Evolutionary conservation across 163 green algal species (phyloP).

Genomic region (Scenedesmus sp.): DNA sequence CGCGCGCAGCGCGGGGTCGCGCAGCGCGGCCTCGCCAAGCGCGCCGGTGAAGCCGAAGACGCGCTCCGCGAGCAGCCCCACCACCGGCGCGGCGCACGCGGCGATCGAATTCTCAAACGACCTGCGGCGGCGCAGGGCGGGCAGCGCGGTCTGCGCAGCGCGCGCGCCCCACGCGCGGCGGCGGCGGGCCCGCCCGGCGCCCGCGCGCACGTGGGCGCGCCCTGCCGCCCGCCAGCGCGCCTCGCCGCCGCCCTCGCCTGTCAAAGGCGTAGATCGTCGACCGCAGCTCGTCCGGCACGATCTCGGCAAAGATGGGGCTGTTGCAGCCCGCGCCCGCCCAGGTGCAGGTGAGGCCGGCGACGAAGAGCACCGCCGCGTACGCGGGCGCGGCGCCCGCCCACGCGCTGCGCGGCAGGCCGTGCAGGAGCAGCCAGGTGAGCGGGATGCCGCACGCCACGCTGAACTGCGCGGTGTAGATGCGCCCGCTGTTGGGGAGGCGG

Average conservation of each 20-base stretch:
- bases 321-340: constrained; percentile 74
- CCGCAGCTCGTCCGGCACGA: constrained; percentile 82
- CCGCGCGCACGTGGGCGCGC: no score
- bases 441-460: constrained; percentile 60
- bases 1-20: constrained; percentile 7
- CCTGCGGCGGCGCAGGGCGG: constrained; percentile 45
- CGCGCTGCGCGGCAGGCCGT: constrained; percentile 34
- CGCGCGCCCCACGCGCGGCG: no score
- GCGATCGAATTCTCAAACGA: constrained; percentile 79
- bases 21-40: constrained; percentile 28
- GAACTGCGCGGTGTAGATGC: constrained; percentile 70
- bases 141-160: no score
- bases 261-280: constrained; percentile 90
- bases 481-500: constrained; percentile 61
- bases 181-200: no score
- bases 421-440: constrained; percentile 65
- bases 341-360: constrained; percentile 66
- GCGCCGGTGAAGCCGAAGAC: constrained; percentile 77
- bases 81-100: constrained; percentile 79
- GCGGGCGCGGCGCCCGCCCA: not conserved
- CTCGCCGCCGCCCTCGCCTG: constrained; percentile 52
- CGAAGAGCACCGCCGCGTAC: constrained; percentile 61
- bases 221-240: no score
- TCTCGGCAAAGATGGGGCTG: constrained; percentile 83
- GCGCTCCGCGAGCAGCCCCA: constrained; percentile 80